A percentile compares a stretch with the other conserved stretches of the same genome.
Conservation (phyloP, 2,329 filamentous ascomycete species). For the Penicillium crustosum region DNA sequence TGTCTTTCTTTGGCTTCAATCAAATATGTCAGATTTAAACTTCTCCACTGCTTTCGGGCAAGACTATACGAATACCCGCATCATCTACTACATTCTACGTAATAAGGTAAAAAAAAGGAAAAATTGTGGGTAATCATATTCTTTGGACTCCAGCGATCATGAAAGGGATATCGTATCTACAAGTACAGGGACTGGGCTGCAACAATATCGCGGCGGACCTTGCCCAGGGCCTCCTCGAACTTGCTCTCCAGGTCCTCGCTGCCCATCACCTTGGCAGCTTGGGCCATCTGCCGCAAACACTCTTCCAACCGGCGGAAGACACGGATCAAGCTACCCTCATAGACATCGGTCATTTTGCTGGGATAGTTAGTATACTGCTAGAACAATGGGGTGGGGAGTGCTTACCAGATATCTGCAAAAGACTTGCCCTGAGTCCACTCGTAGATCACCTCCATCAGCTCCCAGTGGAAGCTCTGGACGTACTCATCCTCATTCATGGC, state of each 20-base stretch:
- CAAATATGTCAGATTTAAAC: not conserved
- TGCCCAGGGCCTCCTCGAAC: conserved; percentile 80
- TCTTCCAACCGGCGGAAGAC: conserved; percentile 95
- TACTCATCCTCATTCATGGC: conserved; percentile 95
- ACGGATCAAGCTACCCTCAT: conserved; percentile 93
- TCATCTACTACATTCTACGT: conserved; percentile 5
- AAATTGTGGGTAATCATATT: conserved; percentile 5
- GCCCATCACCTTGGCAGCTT: conserved; percentile 97
- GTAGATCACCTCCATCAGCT: conserved; percentile 95
- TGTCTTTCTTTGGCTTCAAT: not conserved
- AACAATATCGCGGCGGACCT: conserved; percentile 91
- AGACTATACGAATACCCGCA: conserved; percentile 5
- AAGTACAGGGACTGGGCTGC: conserved; percentile 92
- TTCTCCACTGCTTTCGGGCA: conserved; percentile 7
- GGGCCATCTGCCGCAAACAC: conserved; percentile 87
- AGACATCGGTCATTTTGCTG: conserved; percentile 98
- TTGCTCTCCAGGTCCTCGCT: conserved; percentile 90
- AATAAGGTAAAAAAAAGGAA: not conserved
- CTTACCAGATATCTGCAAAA: conserved; percentile 93
- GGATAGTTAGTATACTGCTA: conserved; percentile 14
- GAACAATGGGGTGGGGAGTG: conserved; percentile 25
- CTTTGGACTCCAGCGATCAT: conserved; percentile 9
- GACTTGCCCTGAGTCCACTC: conserved; percentile 87
- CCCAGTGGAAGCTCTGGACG: conserved; percentile 81
- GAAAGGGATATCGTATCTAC: conserved; percentile 47